phyloP scores from a whole-genome alignment of 2,329 filamentous ascomycete species.

The Cladosporium sp. region DNA sequence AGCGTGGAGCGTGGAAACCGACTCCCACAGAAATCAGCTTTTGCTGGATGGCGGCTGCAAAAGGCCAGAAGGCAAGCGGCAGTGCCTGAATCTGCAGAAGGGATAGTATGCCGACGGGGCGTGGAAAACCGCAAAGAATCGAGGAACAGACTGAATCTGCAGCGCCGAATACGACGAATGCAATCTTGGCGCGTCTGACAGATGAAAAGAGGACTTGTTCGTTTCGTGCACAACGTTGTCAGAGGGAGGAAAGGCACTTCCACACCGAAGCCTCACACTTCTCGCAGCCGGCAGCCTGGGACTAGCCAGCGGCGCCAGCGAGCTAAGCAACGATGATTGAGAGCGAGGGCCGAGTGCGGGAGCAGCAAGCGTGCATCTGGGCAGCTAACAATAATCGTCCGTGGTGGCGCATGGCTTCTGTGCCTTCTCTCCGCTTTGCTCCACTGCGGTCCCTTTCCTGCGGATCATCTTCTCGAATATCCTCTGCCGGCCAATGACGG shows the following conservation, averaged over 20 bases:
- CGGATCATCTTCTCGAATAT: slow-evolving; percentile 18
- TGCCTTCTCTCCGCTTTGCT: slow-evolving; percentile 10
- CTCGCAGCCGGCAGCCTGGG: slow-evolving; percentile 21
- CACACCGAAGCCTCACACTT: slow-evolving; percentile 20
- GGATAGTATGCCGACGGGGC: slow-evolving; percentile 12
- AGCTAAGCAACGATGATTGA: slow-evolving; percentile 21
- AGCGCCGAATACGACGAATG: slow-evolving; percentile 17
- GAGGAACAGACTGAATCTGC: neutral
- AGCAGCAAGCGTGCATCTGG: slow-evolving; percentile 21
- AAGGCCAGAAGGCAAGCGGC: slow-evolving; percentile 14
- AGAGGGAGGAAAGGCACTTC: slow-evolving; percentile 18
- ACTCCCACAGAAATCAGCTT: neutral
- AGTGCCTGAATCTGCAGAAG: slow-evolving; percentile 19
- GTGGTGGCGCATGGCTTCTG: slow-evolving; percentile 16
- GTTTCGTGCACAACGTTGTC: slow-evolving; percentile 18
- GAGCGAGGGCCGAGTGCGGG: slow-evolving; percentile 22
- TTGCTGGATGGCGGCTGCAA: neutral
- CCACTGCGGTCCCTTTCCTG: slow-evolving; percentile 11
- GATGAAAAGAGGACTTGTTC: neutral
- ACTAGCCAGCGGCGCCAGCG: slow-evolving; percentile 21
- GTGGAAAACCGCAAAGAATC: neutral
- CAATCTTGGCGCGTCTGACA: slow-evolving; percentile 18
- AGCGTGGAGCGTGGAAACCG: neutral
- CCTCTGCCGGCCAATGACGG: slow-evolving; percentile 4
- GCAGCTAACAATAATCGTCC: slow-evolving; percentile 20